Base-by-base conservation (phyloP, 2,329 filamentous ascomycete genomes). In the Epichloe bromicola region DNA sequence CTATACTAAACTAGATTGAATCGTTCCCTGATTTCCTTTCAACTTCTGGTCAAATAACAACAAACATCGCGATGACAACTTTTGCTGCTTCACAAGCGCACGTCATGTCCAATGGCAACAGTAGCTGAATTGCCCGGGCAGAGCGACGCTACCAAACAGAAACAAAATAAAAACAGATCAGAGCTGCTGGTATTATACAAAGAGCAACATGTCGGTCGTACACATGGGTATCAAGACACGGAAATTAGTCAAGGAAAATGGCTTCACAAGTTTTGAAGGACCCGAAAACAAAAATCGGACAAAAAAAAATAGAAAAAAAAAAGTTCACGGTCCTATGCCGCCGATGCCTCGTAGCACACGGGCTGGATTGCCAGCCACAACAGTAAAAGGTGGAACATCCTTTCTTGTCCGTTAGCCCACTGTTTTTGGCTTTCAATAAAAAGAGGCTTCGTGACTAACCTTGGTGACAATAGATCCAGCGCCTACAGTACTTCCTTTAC, bases 381-480 rank as follows among this genome's bases (percentile, higher is more conserved):
- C 74, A n/a, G 76, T 80, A 56, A 82, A 86, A 4, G 78, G 78
- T 1, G 81, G 79, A 11, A 88, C 79, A 67, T 85, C 76, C 72
- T 75, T 14, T 20, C 8, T 26, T n/a, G 4, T n/a, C 11, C n/a
- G 47, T 51, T 49, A 51, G 49, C 43, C 19, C 39, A 49, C 11
- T 15, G 1, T 12, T 14, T 5, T 30, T 30, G 30, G 11, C 30
- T 30, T 30, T 30, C 30, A 30, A 11, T 30, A 30, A 30, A 8
- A 30, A 30, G 30, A 30, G 3, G 30, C 11, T 30, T 30, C 30
- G 30, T 30, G 30, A 61, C 71, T 58, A 64, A 78, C 73, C 81
- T 85, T 91, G 1, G 87, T 90, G 20, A 95, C 89, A 38, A 95
- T 83, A 58, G 85, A 86, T 14, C 86, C 88, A 6, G 90, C 88